Evolutionary conservation across 208 protist species (phyloP).

Genomic region (Trypanosomatidae sp.): DNA sequence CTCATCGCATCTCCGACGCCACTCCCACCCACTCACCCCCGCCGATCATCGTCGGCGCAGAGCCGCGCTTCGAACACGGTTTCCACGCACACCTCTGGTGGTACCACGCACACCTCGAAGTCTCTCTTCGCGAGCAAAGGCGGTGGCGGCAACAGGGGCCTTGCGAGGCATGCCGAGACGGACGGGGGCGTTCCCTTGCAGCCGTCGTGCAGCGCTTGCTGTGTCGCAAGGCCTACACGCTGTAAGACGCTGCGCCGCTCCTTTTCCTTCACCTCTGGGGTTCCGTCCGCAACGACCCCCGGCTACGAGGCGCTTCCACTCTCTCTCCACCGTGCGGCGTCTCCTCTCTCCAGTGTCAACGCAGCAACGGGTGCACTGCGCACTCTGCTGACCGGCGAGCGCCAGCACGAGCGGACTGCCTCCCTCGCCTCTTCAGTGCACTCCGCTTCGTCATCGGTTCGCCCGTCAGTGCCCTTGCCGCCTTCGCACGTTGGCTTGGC

Average conservation of each 20-base stretch:
- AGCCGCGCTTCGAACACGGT: not conserved
- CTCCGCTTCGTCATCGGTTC: slow-evolving; percentile 26
- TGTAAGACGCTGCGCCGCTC: slow-evolving; percentile 17
- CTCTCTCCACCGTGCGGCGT: not conserved
- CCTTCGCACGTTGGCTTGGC: slow-evolving; percentile 29
- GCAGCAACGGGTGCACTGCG: not conserved
- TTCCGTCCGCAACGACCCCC: not conserved
- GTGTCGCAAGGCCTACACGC: not conserved
- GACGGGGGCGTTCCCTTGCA: not conserved
- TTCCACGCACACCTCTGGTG: not conserved
- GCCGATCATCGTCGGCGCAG: slow-evolving; percentile 23
- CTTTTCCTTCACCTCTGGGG: slow-evolving; percentile 25
- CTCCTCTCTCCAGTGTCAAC: not conserved
- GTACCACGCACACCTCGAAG: not conserved
- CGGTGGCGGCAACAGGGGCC: not conserved
- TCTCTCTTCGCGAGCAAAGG: slow-evolving; percentile 1
- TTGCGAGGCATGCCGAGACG: not conserved
- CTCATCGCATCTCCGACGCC: not conserved
- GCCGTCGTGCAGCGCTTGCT: not conserved
- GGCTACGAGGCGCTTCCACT: slow-evolving; percentile 6
- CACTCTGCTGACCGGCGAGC: not conserved
- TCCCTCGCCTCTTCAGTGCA: slow-evolving; percentile 29
- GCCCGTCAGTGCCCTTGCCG: slow-evolving; percentile 22
- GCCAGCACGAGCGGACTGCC: slow-evolving; percentile 25
- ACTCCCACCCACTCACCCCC: slow-evolving; percentile 22